Evolutionary conservation across 2,329 filamentous ascomycete genomes (phyloP), one percentile per base, ranked within the genome.

Genomic region (Beauveria rudraprayagi): DNA sequence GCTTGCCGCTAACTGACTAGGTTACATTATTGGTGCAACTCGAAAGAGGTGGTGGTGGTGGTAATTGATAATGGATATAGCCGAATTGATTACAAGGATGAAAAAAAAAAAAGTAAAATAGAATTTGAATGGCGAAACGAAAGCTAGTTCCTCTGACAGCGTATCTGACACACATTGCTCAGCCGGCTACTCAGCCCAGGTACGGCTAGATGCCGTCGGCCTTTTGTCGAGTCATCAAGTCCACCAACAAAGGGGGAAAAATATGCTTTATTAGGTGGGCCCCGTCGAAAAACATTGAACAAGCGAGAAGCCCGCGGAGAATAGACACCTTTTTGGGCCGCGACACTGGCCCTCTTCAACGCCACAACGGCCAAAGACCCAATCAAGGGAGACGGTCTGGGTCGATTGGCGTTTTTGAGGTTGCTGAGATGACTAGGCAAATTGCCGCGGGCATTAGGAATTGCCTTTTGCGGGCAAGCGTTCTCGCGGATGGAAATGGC

Each of bases 141-240:
- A 16, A 16, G 34, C 34, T 37, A 34, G 0, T 34, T 5, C 11
- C 30, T 34, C 11, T 10, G 17, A 26, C n/a, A 19, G 5, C 19
- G 30, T 16, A 30, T 56, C 43, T 48, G 28, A 40, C 44, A 11
- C 19, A 50, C 44, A 8, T 46, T 50, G 40, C 17, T 30, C 26
- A 19, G 53, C 30, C 30, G 44, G 30, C 19, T 10, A 44, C 30
- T 44, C 16, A 22, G 22, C 44, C 22, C 19, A 55, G n/a, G 40
- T 14, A 22, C 30, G 34, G 34, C 44, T 46, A 43, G 22, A 9
- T 41, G 41, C 55, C 55, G 55, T 57, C 55, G 55, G 55, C 30
- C 28, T 57, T 57, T 50, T 19, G 5, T 50, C 34, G 55, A 57
- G 55, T 57, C 55, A 50, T 57, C 55, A 50, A n/a, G 5, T 16